These are phyloP conservation scores for Ceratocystis cubensis DNA, from an alignment of 2,329 filamentous ascomycete genomes.

Conservation along the genomic window DNA sequence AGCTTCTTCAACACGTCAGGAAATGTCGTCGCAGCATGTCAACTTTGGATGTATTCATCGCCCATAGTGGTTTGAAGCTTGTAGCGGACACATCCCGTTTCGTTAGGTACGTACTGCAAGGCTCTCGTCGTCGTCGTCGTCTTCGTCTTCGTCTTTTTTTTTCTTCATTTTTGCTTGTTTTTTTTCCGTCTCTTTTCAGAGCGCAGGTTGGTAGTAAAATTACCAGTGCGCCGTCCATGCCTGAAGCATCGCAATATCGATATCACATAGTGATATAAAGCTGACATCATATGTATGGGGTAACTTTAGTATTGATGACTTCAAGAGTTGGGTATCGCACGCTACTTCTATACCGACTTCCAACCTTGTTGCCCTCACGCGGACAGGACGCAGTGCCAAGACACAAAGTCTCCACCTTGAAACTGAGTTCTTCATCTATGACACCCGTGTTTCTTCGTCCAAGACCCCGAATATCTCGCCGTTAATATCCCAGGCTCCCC, in stretches of 20 bases:
- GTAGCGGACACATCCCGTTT: slow-evolving; percentile 65
- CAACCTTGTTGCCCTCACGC: slow-evolving; percentile 77
- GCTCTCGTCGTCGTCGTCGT: background rate
- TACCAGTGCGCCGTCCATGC: slow-evolving; percentile 7
- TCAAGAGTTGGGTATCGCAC: slow-evolving; percentile 68
- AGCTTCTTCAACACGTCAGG: background rate
- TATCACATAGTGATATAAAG: background rate
- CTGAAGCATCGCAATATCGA: slow-evolving; percentile 10
- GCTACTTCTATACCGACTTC: slow-evolving; percentile 61
- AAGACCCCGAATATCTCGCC: slow-evolving; percentile 36
- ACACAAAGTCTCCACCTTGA: slow-evolving; percentile 67
- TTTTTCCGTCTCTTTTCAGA: background rate
- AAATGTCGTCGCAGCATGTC: slow-evolving; percentile 19
- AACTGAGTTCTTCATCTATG: slow-evolving; percentile 87
- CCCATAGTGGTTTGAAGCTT: slow-evolving; percentile 82
- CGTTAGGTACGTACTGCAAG: slow-evolving; percentile 46
- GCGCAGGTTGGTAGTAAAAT: background rate
- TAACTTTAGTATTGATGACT: slow-evolving; percentile 57
- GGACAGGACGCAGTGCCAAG: slow-evolving; percentile 72
- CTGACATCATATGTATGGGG: slow-evolving; percentile 16
- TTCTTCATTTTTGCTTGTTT: background rate
- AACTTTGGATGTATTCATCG: slow-evolving; percentile 65
- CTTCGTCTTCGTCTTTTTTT: background rate
- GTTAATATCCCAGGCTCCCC: slow-evolving; percentile 37
- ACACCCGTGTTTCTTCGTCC: slow-evolving; percentile 59